Evolutionary conservation across 495 filamentous ascomycete species (phyloP).

Genomic region (Penicillium riverlandense): DNA sequence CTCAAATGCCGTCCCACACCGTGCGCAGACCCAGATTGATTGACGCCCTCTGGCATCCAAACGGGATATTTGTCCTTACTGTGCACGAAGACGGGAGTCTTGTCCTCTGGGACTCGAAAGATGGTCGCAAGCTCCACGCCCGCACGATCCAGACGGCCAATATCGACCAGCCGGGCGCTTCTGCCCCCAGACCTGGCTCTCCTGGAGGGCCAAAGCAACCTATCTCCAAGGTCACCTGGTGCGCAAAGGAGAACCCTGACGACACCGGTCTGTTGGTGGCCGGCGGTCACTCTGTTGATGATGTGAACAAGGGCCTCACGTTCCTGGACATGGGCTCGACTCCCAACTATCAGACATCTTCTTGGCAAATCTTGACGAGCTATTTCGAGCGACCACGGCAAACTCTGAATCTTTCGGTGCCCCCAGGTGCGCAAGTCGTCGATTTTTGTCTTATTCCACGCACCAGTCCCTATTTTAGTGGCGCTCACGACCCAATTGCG

Average conservation of each 20-base stretch:
- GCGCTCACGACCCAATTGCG: slow-evolving; percentile 83
- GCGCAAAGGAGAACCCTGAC: slow-evolving; percentile 83
- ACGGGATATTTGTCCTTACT: slow-evolving; percentile 82
- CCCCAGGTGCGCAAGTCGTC: slow-evolving; percentile 69
- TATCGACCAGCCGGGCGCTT: slow-evolving; percentile 55
- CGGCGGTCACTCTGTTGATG: slow-evolving; percentile 61
- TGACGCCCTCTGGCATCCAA: slow-evolving; percentile 88
- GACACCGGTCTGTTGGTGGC: slow-evolving; percentile 86
- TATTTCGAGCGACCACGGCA: slow-evolving; percentile 69
- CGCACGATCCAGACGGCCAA: slow-evolving; percentile 67
- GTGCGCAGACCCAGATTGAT: slow-evolving; percentile 62
- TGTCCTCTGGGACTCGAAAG: slow-evolving; percentile 91
- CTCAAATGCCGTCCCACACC: slow-evolving; percentile 43
- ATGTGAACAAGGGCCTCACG: slow-evolving; percentile 65
- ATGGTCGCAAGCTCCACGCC: slow-evolving; percentile 78
- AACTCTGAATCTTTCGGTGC: slow-evolving; percentile 64
- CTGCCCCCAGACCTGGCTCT: slow-evolving; percentile 14
- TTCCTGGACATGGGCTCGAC: slow-evolving; percentile 86
- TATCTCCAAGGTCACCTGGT: slow-evolving; percentile 76
- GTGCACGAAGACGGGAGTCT: slow-evolving; percentile 84
- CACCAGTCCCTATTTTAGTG: slow-evolving; percentile 73
- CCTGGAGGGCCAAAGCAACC: slow-evolving; percentile 55
- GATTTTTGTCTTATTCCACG: slow-evolving; percentile 81
- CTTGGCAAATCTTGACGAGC: slow-evolving; percentile 70
- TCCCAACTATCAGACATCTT: slow-evolving; percentile 82